Conservation (phyloP, 495 filamentous ascomycete genomes). For the Tuber microsphaerosporum region DNA sequence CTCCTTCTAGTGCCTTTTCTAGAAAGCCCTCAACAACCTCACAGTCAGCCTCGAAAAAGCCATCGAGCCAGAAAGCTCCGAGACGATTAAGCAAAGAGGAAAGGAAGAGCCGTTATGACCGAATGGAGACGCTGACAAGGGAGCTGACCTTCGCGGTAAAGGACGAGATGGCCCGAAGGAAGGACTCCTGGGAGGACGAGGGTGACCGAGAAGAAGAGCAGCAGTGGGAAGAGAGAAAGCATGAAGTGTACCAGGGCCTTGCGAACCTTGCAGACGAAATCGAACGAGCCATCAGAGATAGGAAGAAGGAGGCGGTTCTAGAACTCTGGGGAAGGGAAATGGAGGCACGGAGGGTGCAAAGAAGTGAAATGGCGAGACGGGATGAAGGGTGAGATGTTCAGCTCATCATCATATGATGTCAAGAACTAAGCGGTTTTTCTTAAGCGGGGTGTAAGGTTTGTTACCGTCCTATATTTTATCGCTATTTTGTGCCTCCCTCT, state of each 20-base stretch:
- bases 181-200: constrained; percentile 38
- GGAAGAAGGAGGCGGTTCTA: constrained; percentile 37
- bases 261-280: constrained; percentile 33
- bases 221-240: constrained; percentile 43
- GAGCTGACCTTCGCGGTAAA: constrained; percentile 57
- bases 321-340: constrained; percentile 37
- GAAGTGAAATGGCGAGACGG: constrained; percentile 15
- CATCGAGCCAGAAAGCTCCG: not conserved
- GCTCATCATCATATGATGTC: constrained; percentile 8
- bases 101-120: constrained; percentile 42
- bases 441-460: constrained; percentile 21
- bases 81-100: constrained; percentile 31
- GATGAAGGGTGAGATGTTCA: not conserved
- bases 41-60: not conserved
- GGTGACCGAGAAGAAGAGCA: constrained; percentile 38
- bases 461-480: constrained; percentile 13
- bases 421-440: constrained; percentile 14
- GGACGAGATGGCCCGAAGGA: constrained; percentile 43
- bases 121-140: constrained; percentile 63
- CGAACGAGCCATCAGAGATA: constrained; percentile 34
- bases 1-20: constrained; percentile 10
- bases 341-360: constrained; percentile 29
- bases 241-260: constrained; percentile 37
- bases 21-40: constrained; percentile 9
- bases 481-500: constrained; percentile 3